A percentile compares a stretch with the other conserved stretches of the same genome.
phyloP scores from a whole-genome alignment of 2,329 filamentous ascomycete species.

The Penicillium decumbens region DNA sequence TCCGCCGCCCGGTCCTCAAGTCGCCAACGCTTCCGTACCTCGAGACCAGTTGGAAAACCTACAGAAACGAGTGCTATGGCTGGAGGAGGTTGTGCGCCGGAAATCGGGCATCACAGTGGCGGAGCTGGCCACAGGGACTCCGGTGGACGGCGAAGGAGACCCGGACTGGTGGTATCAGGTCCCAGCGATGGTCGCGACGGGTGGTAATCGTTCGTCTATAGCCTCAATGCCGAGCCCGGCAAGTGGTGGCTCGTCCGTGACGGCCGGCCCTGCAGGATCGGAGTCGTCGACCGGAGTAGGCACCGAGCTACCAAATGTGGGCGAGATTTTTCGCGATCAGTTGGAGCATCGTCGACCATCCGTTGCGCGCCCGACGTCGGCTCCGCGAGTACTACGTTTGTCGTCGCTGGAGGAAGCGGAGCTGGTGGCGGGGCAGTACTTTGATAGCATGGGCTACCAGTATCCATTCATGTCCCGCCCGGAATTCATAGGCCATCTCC shows the following conservation, averaged over 20 bases:
- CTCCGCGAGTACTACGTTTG: slow-evolving; percentile 33
- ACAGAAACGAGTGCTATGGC: slow-evolving; percentile 39
- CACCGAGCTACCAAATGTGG: slow-evolving; percentile 36
- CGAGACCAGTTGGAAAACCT: slow-evolving; percentile 39
- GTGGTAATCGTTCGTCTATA: slow-evolving; percentile 18
- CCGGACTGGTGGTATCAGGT: slow-evolving; percentile 39
- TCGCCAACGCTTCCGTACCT: slow-evolving; percentile 36
- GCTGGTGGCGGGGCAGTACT: slow-evolving; percentile 31
- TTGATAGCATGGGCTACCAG: slow-evolving; percentile 39
- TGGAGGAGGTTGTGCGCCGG: slow-evolving; percentile 35
- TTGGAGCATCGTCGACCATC: slow-evolving; percentile 36
- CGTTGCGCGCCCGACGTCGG: slow-evolving; percentile 30
- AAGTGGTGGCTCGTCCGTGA: slow-evolving; percentile 18
- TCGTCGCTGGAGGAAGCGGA: slow-evolving; percentile 36
- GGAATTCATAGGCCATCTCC: slow-evolving; percentile 33
- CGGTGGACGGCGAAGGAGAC: slow-evolving; percentile 32
- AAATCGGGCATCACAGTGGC: slow-evolving; percentile 35
- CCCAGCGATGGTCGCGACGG: slow-evolving; percentile 33
- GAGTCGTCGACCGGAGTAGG: slow-evolving; percentile 24
- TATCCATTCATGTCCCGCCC: slow-evolving; percentile 36
- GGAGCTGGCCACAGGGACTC: slow-evolving; percentile 31
- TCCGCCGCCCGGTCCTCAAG: slow-evolving; percentile 36
- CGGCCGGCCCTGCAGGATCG: slow-evolving; percentile 15
- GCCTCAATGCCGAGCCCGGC: slow-evolving; percentile 21
- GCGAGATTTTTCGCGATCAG: slow-evolving; percentile 39